Conservation (phyloP, 1,284 basidiomycete genomes). For the Cryptococcus wingfieldii region DNA sequence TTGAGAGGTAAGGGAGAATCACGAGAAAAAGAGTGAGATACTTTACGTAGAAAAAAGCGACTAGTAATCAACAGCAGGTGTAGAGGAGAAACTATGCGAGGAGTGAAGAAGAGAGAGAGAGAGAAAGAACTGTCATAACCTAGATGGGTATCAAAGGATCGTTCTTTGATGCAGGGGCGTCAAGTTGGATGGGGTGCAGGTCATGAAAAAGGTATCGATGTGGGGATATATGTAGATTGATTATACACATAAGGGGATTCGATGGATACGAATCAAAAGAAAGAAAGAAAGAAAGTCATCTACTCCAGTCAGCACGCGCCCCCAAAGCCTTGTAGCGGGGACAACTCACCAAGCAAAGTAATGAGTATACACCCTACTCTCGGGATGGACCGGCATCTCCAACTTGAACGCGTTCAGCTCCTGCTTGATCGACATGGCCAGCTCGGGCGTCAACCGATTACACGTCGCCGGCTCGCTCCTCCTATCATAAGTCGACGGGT, state of each 20-base stretch:
- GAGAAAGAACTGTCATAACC: too few relatives aligned
- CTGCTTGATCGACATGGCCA: constrained; percentile 94
- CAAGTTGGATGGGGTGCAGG: background rate
- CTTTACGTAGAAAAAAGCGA: too few relatives aligned
- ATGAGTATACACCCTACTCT: constrained; percentile 73
- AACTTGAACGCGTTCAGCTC: constrained; percentile 95
- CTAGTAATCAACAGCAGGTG: too few relatives aligned
- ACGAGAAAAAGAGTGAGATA: too few relatives aligned
- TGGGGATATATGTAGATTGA: too few relatives aligned
- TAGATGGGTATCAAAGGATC: background rate
- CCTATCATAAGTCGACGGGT: constrained; percentile 83
- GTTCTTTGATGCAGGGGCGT: background rate
- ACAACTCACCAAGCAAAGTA: constrained; percentile 55
- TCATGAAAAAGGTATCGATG: too few relatives aligned
- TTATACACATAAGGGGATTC: too few relatives aligned
- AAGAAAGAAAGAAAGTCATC: background rate
- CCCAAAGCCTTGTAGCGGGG: background rate
- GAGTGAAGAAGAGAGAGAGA: too few relatives aligned
- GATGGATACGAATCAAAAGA: background rate
- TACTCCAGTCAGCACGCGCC: background rate
- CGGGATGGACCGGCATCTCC: constrained; percentile 94
- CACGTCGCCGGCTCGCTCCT: constrained; percentile 94
- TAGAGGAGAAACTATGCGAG: too few relatives aligned
- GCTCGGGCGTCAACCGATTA: constrained; percentile 86
- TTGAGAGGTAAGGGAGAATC: too few relatives aligned